These are phyloP conservation scores for Daldinia vernicosa DNA, from an alignment of 495 filamentous ascomycete genomes.

Conservation along the genomic window DNA sequence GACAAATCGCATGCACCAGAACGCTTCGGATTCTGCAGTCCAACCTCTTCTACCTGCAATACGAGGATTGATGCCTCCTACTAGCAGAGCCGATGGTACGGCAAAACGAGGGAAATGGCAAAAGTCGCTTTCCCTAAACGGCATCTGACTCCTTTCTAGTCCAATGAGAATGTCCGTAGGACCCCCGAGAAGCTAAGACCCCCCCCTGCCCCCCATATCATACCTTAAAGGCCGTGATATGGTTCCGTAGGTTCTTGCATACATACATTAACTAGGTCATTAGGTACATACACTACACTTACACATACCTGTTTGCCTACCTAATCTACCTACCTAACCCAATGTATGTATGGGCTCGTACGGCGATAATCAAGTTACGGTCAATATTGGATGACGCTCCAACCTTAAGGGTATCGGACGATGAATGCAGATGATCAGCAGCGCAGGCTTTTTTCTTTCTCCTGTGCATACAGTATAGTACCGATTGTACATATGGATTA, in stretches of 20 bases:
- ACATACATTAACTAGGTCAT: not conserved
- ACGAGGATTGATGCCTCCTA: conserved; percentile 31
- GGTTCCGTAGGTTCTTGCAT: conserved; percentile 9
- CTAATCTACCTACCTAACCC: too few relatives aligned
- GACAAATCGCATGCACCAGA: conserved; percentile 33
- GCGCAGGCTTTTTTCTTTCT: not conserved
- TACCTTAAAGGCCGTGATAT: conserved; percentile 2
- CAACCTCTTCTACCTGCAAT: conserved; percentile 35
- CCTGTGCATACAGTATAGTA: not conserved
- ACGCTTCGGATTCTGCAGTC: conserved; percentile 37
- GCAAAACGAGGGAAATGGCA: conserved; percentile 30
- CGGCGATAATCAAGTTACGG: conserved; percentile 5
- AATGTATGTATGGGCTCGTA: not conserved
- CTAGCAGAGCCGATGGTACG: conserved; percentile 19
- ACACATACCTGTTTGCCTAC: not conserved
- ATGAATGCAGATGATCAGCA: conserved; percentile 36
- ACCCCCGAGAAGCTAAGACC: not conserved
- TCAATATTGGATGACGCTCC: conserved; percentile 26
- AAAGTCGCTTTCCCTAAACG: conserved; percentile 39
- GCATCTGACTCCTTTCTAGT: conserved; percentile 31
- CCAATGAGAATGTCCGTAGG: conserved; percentile 29
- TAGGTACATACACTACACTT: not conserved
- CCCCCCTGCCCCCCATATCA: not conserved
- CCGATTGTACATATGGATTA: not conserved
- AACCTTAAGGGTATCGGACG: conserved; percentile 32